A percentile compares a stretch with the other conserved stretches of the same genome.
Conservation (phyloP, 2,329 filamentous ascomycete species). For the Zasmidium citrigriseum region DNA sequence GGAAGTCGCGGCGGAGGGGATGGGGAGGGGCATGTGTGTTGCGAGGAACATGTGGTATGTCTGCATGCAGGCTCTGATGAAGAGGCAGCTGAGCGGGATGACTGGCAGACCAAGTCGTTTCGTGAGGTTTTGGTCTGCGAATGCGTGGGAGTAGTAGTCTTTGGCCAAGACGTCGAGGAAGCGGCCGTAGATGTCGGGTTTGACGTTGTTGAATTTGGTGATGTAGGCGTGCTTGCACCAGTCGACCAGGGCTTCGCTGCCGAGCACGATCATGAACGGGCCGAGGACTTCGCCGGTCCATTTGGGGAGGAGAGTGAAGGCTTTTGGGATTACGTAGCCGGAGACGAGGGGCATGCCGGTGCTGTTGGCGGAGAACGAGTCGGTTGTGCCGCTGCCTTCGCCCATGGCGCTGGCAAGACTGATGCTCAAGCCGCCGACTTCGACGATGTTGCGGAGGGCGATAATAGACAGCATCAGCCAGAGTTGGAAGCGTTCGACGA, state of each 20-base stretch:
- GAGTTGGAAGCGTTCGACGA: slow-evolving; percentile 94
- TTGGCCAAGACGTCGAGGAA: slow-evolving; percentile 94
- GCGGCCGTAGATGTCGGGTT: slow-evolving; percentile 82
- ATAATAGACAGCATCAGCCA: slow-evolving; percentile 98
- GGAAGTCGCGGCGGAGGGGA: slow-evolving; percentile 66
- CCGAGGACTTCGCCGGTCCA: slow-evolving; percentile 89
- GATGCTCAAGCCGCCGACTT: slow-evolving; percentile 80
- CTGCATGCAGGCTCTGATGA: slow-evolving; percentile 90
- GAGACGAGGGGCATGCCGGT: slow-evolving; percentile 47
- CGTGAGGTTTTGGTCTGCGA: slow-evolving; percentile 85
- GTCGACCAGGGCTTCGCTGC: slow-evolving; percentile 95
- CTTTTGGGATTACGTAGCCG: slow-evolving; percentile 79
- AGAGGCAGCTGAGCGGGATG: slow-evolving; percentile 88
- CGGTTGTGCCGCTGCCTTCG: slow-evolving; percentile 22
- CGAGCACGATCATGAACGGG: slow-evolving; percentile 90
- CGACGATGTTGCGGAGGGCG: slow-evolving; percentile 91
- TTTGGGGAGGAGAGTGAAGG: slow-evolving; percentile 84
- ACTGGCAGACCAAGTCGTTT: slow-evolving; percentile 87
- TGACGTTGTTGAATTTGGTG: slow-evolving; percentile 97
- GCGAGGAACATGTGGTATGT: slow-evolving; percentile 98
- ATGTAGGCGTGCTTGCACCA: slow-evolving; percentile 98
- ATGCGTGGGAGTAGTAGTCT: slow-evolving; percentile 97
- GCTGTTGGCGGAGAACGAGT: slow-evolving; percentile 42
- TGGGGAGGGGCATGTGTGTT: slow-evolving; percentile 75
- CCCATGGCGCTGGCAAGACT: slow-evolving; percentile 30